Base-by-base conservation (phyloP, 768 basidiomycete species). In the Gloeopeniophorella convolvens region DNA sequence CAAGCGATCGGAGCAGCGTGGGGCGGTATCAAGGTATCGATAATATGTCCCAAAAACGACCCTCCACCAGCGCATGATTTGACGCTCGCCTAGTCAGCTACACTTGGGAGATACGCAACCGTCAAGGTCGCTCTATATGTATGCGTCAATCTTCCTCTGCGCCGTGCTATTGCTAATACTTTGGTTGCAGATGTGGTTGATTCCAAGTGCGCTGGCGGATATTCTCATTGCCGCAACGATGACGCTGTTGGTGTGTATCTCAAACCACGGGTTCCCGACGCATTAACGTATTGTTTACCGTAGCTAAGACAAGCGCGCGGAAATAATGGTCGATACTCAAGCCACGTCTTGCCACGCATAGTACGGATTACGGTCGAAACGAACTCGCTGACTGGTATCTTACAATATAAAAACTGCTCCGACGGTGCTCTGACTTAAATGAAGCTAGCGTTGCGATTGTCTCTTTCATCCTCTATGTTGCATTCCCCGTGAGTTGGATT, bases 301-400 rank as follows among this genome's bases (percentile, higher is more conserved):
- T 12, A 53, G 51, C 34, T 53, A 26, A 20, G 16, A 9, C 40
- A 24, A 36, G 27, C 33, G 10, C 41, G 41, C 27, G 12, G 6
- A 34, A 8, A n/a, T 31, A 57, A 48, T 20, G 21, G 41, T 15
- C 18, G n/a, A 12, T 39, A 27, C 32, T 40, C 42, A n/a, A 32
- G 11, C 13, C 44, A 53, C 18, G 24, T 60, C 20, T 39, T 64
- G 18, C 26, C 45, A 4, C 51, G 62, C 6, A 37, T 64, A 3
- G 59, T 64, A 6, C 61, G 58, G 10, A 28, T 63, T 20, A 58
- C 60, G 10, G 48, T 64, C 21, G 63, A 64, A 48, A 63, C 63
- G 4, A 64, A 62, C 33, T 23, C 42, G 9, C 42, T 62, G 48
- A 16, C 57, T 51, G 28, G 57, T 55, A 30, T 41, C 48, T 10